Base-by-base conservation (phyloP, 352 stramenopile species). In the Phytophthora megakarya region DNA sequence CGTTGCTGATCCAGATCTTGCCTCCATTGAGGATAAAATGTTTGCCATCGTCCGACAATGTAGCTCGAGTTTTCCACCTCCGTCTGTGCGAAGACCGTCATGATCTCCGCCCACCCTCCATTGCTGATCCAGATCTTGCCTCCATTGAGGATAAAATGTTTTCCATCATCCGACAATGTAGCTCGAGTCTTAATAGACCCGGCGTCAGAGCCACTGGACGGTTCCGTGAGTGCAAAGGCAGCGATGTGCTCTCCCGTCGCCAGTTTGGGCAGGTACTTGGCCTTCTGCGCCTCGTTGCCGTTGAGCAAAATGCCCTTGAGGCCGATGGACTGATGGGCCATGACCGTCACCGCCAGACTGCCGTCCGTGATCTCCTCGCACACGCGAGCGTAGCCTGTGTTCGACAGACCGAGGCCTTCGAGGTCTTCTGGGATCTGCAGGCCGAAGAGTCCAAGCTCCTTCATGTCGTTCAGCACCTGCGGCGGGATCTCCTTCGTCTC, bases 1-100 rank as follows among this genome's bases (percentile, higher is more conserved):
- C 92, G 85, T 99, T 99, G 49, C 91, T 98, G 72, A 99, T 99
- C 96, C 96, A 99, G 55, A 98, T 90, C 81, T 99, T 99, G 67
- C 81, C 84, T 65, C 93, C 93, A 75, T 98, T 98, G 9, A 98
- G 65, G 51, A 97, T 79, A 69, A 92, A 98, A 57, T 93, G 81
- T 56, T 88, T 89, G 68, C 96, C 88, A 33, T 98, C 93, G 32
- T 96, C 89, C 45, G 94, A 94, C 53, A 97, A 68, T 45, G 80
- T 89, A 13, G 93, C 93, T 22, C 82, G 89, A 1, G 93, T 98
- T 76, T 95, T 93, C n/a, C n/a, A n/a, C n/a, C n/a, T n/a, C n/a
- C n/a, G n/a, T 96, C 80, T 98, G 98, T 21, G 96, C 96, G 79
- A 99, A 98, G 11, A 99, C 93, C 16, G 98, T 94, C 86, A 99